Percentiles rank a stretch among this genome's conserved stretches.
phyloP scores from a whole-genome alignment of 129 eudicot species.

The Lactuca saligna region DNA sequence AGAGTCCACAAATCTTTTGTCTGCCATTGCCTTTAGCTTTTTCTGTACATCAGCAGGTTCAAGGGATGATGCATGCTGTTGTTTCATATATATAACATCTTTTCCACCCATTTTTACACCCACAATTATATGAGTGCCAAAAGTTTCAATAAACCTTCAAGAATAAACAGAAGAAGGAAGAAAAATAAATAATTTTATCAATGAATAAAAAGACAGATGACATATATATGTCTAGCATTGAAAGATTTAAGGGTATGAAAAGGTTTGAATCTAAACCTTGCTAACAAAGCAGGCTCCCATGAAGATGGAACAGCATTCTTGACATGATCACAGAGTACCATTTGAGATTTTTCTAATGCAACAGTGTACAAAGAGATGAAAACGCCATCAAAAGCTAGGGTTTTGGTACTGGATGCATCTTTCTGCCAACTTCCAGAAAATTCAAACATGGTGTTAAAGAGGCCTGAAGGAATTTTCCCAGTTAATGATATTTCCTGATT shows the following conservation, averaged over 20 bases:
- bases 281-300: conserved; percentile 96
- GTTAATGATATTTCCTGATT: conserved; percentile 91
- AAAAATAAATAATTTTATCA: neutral
- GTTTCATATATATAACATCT: conserved; percentile 88
- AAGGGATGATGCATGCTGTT: conserved; percentile 89
- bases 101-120: conserved; percentile 99
- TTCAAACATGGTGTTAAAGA: conserved; percentile 85
- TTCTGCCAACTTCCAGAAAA: conserved; percentile 97
- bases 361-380: conserved; percentile 80
- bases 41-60: conserved; percentile 93
- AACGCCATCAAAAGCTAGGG: conserved; percentile 95
- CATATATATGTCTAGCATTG: neutral
- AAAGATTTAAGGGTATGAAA: neutral
- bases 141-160: conserved; percentile 79
- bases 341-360: conserved; percentile 87
- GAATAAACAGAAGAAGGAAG: conserved; percentile 9
- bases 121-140: conserved; percentile 92
- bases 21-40: conserved; percentile 78
- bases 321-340: conserved; percentile 85
- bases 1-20: conserved; percentile 74
- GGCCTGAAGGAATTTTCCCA: conserved; percentile 96
- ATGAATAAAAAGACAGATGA: neutral
- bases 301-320: conserved; percentile 92
- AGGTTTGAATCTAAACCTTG: conserved; percentile 58
- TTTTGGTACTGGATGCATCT: conserved; percentile 89